phyloP scores from a whole-genome alignment of 2,329 filamentous ascomycete genomes.

The Laburnicola sp. region DNA sequence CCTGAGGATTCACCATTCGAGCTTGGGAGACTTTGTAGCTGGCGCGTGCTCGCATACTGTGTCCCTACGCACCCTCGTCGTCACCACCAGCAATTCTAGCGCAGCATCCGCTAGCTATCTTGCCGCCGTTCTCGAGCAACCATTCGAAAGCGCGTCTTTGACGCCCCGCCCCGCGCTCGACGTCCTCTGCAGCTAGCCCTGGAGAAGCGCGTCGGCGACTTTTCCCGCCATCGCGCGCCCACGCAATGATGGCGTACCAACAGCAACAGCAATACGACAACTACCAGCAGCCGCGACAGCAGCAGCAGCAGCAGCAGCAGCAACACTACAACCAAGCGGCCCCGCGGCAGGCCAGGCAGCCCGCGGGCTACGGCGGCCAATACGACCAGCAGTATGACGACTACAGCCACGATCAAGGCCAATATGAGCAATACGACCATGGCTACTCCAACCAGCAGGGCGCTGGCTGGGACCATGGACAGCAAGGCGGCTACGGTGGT shows the following conservation, averaged over 20 bases:
- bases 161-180: slow-evolving; percentile 23
- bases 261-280: slow-evolving; percentile 40
- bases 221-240: slow-evolving; percentile 20
- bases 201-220: slow-evolving; percentile 22
- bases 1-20: neutral
- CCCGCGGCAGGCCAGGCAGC: slow-evolving; percentile 30
- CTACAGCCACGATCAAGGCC: slow-evolving; percentile 39
- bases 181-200: slow-evolving; percentile 23
- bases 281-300: slow-evolving; percentile 33
- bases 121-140: neutral
- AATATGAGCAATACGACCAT: slow-evolving; percentile 41
- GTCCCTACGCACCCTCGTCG: slow-evolving; percentile 16
- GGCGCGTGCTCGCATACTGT: slow-evolving; percentile 1
- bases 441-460: slow-evolving; percentile 38
- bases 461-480: slow-evolving; percentile 31
- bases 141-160: slow-evolving; percentile 22
- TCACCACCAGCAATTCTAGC: neutral
- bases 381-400: slow-evolving; percentile 39
- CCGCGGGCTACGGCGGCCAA: slow-evolving; percentile 34
- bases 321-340: slow-evolving; percentile 37
- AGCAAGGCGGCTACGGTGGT: slow-evolving; percentile 29
- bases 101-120: slow-evolving; percentile 12
- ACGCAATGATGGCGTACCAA: slow-evolving; percentile 46
- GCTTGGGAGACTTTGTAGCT: slow-evolving; percentile 7
- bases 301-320: slow-evolving; percentile 31